Evolutionary conservation across 495 filamentous ascomycete genomes (phyloP).

Genomic region (Tuber melanosporum): DNA sequence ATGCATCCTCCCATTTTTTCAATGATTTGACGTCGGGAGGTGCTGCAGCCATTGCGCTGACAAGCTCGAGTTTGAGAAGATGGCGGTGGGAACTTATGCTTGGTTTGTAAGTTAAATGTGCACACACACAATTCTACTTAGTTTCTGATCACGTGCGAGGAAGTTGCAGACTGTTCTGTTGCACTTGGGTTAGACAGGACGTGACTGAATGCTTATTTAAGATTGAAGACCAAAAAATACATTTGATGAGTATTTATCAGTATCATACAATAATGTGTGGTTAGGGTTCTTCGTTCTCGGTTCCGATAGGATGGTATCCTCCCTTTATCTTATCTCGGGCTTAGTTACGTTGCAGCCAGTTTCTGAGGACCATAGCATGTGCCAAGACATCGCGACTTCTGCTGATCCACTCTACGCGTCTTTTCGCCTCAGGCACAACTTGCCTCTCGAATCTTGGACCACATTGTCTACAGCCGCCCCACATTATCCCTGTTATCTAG

Average conservation of each 20-base stretch:
- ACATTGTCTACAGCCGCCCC: neutral
- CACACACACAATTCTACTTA: neutral
- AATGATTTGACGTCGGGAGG: conserved; percentile 32
- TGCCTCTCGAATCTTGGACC: neutral
- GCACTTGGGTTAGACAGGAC: neutral
- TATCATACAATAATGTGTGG: neutral
- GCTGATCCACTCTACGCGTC: conserved; percentile 2
- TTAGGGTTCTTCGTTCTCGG: neutral
- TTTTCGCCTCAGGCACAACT: neutral
- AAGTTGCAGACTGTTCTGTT: neutral
- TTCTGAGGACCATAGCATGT: neutral
- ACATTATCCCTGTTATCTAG: neutral
- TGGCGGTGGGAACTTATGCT: neutral
- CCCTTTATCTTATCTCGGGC: neutral
- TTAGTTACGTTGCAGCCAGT: neutral
- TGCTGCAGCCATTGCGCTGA: conserved; percentile 13
- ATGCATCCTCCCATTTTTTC: conserved; percentile 40
- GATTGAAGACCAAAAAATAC: neutral
- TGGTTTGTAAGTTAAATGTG: neutral
- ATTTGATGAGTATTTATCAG: neutral
- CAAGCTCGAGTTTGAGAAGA: neutral
- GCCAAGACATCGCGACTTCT: conserved; percentile 1
- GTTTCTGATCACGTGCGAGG: neutral
- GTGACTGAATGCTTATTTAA: neutral
- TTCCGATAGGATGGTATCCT: neutral